A percentile compares a stretch with the other conserved stretches of the same genome.
These are phyloP conservation scores for Kluyveromyces sp. DNA, from an alignment of 1,139 yeast genomes.

Conservation along the genomic window DNA sequence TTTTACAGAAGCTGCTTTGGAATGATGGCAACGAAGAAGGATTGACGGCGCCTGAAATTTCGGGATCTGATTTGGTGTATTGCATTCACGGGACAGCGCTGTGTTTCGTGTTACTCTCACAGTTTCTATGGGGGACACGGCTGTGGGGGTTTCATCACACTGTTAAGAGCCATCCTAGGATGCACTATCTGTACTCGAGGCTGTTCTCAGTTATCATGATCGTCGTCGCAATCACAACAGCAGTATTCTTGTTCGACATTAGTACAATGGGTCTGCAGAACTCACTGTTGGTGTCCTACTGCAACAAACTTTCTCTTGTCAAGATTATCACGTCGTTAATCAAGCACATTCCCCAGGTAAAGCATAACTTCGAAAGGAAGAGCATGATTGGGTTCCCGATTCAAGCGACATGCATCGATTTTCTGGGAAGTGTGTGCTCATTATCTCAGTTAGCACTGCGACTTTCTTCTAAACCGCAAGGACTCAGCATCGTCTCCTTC, in stretches of 20 bases:
- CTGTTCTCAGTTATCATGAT: slow-evolving; percentile 21
- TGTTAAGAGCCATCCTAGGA: slow-evolving; percentile 18
- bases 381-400: slow-evolving; percentile 56
- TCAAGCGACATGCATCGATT: slow-evolving; percentile 43
- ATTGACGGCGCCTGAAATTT: slow-evolving; percentile 33
- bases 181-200: slow-evolving; percentile 22
- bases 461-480: slow-evolving; percentile 16
- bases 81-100: slow-evolving; percentile 39
- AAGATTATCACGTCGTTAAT: slow-evolving; percentile 50
- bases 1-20: slow-evolving; percentile 33
- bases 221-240: slow-evolving; percentile 14
- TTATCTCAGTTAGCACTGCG: slow-evolving; percentile 39
- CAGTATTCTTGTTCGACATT: slow-evolving; percentile 14
- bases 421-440: slow-evolving; percentile 48
- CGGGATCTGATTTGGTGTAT: slow-evolving; percentile 39
- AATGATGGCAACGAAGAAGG: slow-evolving; percentile 12
- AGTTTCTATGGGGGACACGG: slow-evolving; percentile 30
- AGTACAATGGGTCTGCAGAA: slow-evolving; percentile 22
- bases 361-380: slow-evolving; percentile 45
- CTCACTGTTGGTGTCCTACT: slow-evolving; percentile 20
- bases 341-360: slow-evolving; percentile 57
- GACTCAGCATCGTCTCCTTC: slow-evolving; percentile 20
- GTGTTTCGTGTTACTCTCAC: slow-evolving; percentile 35
- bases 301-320: slow-evolving; percentile 30
- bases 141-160: slow-evolving; percentile 32